A percentile compares a stretch with the other conserved stretches of the same genome.
Conservation (phyloP, 192 early-diverging fungal species). For the Phycomyces nitens region DNA sequence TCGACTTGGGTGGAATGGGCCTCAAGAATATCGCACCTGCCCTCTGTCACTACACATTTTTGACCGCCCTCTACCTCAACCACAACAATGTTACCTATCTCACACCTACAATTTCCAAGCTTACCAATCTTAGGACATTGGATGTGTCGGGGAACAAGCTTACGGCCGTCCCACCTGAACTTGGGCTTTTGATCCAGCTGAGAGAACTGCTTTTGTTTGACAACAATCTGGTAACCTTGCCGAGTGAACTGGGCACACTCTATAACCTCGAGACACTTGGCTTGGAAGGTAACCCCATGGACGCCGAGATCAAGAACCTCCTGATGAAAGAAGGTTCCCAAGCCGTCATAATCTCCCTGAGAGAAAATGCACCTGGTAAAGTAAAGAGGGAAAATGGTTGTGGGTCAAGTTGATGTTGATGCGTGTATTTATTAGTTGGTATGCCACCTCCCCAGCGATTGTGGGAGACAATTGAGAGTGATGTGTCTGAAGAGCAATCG, state of each 20-base stretch:
- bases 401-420: background rate
- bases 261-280: slow-evolving; percentile 89
- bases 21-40: slow-evolving; percentile 74
- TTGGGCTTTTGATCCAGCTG: slow-evolving; percentile 79
- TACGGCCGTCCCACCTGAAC: slow-evolving; percentile 75
- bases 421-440: slow-evolving; percentile 47
- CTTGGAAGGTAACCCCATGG: slow-evolving; percentile 92
- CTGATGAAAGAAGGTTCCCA: slow-evolving; percentile 85
- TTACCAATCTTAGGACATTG: slow-evolving; percentile 67
- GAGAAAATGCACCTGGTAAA: slow-evolving; percentile 83
- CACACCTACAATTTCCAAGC: slow-evolving; percentile 63
- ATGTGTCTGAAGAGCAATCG: slow-evolving; percentile 50
- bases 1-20: slow-evolving; percentile 96
- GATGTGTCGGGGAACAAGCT: slow-evolving; percentile 92
- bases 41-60: slow-evolving; percentile 80
- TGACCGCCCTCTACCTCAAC: slow-evolving; percentile 92
- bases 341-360: slow-evolving; percentile 78
- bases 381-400: background rate
- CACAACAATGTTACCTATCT: slow-evolving; percentile 89
- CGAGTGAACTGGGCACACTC: slow-evolving; percentile 84
- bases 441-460: slow-evolving; percentile 80
- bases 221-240: slow-evolving; percentile 81
- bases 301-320: slow-evolving; percentile 72
- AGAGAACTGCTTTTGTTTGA: slow-evolving; percentile 88
- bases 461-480: slow-evolving; percentile 86